phyloP scores from a whole-genome alignment of 257 asterid species.

The Paulownia fortunei region DNA sequence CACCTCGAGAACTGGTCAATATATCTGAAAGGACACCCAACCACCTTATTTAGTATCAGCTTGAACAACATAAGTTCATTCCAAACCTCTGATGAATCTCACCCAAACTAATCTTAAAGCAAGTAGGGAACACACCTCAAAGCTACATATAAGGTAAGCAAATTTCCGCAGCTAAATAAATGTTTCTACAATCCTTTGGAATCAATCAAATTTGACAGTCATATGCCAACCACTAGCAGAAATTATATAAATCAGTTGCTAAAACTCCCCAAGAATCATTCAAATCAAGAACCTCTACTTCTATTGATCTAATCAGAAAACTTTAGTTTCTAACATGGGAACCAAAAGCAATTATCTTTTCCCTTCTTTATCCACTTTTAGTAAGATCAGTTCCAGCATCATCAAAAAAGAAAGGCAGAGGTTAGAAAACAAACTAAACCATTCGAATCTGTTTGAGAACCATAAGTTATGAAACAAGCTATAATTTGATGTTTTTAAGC shows the following conservation, averaged over 20 bases:
- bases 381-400: no score
- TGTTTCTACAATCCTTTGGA: neutral
- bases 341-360: neutral
- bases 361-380: no score
- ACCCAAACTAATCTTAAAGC: neutral
- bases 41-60: neutral
- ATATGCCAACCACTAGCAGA: neutral
- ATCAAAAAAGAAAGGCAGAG: no score
- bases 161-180: neutral
- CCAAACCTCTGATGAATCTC: neutral
- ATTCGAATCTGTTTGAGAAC: no score
- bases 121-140: no score
- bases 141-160: neutral
- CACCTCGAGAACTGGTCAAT: constrained; percentile 82
- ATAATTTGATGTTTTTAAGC: neutral
- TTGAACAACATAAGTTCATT: neutral
- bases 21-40: constrained; percentile 50
- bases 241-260: neutral
- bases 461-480: neutral
- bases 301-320: neutral
- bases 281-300: neutral
- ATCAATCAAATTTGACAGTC: neutral
- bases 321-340: neutral
- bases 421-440: no score
- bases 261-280: neutral